Evolutionary conservation across 495 filamentous ascomycete genomes (phyloP).

Genomic region (Hypoxylon crocopeplum): DNA sequence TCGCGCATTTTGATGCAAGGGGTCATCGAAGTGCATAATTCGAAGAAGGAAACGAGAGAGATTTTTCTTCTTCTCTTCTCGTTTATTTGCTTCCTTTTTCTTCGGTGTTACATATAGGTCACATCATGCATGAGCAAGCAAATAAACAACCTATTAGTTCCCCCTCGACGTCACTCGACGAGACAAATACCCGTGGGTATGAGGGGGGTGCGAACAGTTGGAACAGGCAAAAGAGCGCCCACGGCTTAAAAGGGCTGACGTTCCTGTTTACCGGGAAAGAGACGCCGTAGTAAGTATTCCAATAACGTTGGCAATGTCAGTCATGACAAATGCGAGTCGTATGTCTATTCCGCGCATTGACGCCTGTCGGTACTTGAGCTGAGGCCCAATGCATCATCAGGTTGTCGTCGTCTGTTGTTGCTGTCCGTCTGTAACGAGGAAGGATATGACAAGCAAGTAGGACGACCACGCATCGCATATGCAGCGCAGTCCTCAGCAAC

Average conservation of each 20-base stretch:
- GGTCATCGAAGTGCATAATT: conserved; percentile 27
- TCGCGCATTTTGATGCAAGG: conserved; percentile 34
- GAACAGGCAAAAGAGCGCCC: conserved; percentile 34
- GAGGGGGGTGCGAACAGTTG: conserved; percentile 22
- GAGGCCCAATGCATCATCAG: conserved; percentile 21
- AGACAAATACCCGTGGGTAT: conserved; percentile 32
- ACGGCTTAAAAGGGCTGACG: conserved; percentile 33
- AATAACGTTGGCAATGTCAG: conserved; percentile 27
- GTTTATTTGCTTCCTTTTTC: conserved; percentile 3
- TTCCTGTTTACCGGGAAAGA: conserved; percentile 30
- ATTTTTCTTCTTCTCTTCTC: conserved; percentile 1
- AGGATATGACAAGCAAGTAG: conserved; percentile 29
- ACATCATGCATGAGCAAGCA: conserved; percentile 23
- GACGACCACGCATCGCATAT: conserved; percentile 37
- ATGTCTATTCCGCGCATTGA: conserved; percentile 16
- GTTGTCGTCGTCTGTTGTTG: conserved; percentile 16
- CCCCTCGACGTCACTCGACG: conserved; percentile 19
- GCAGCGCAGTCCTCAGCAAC: conserved; percentile 20
- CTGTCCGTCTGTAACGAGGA: conserved; percentile 23
- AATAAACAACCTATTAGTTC: conserved; percentile 14
- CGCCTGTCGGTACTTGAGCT: conserved; percentile 33
- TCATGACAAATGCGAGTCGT: conserved; percentile 36
- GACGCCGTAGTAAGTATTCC: conserved; percentile 22
- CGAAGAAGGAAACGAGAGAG: conserved; percentile 9
- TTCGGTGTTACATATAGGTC: conserved; percentile 26